phyloP scores from a whole-genome alignment of 228 moss, liverwort and hornwort species.

The Sphagnum magellanicum region DNA sequence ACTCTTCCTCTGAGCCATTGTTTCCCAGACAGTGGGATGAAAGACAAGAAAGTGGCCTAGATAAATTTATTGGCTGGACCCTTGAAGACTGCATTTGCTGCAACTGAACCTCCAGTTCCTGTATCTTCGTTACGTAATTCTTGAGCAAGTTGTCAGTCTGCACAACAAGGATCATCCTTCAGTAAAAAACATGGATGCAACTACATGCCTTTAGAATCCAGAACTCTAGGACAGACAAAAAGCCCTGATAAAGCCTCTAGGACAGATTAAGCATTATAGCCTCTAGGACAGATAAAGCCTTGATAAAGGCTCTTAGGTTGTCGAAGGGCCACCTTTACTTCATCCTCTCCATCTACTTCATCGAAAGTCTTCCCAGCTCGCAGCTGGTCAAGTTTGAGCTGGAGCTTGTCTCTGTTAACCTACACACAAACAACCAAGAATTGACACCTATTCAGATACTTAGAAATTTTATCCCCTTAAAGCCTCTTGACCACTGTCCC shows the following conservation, averaged over 20 bases:
- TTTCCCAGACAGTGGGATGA: slow-evolving; percentile 27
- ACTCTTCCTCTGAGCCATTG: slow-evolving; percentile 13
- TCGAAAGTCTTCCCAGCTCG: slow-evolving; percentile 70
- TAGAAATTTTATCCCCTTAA: not conserved
- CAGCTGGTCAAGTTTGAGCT: slow-evolving; percentile 72
- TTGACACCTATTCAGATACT: no score
- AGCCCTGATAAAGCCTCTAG: not conserved
- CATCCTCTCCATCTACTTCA: slow-evolving; percentile 68
- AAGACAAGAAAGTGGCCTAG: slow-evolving; percentile 30
- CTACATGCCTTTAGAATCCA: no score
- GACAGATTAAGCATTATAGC: not conserved
- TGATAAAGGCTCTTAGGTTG: no score
- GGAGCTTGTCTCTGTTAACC: slow-evolving; percentile 64
- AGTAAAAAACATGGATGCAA: not conserved
- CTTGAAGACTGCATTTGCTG: slow-evolving; percentile 34
- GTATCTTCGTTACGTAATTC: slow-evolving; percentile 65
- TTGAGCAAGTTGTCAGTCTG: slow-evolving; percentile 66
- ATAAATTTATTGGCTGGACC: slow-evolving; percentile 6
- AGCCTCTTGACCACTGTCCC: no score
- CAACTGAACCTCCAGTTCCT: slow-evolving; percentile 67
- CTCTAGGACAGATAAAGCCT: not conserved
- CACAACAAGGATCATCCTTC: slow-evolving; percentile 1
- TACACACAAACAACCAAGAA: slow-evolving; percentile 6
- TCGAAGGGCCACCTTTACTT: slow-evolving; percentile 29
- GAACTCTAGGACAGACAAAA: not conserved